Evolutionary conservation across 164 flowering plant species (phyloP), one percentile per base, ranked within the genome.

Genomic region (Dillenia suffruticosa): DNA sequence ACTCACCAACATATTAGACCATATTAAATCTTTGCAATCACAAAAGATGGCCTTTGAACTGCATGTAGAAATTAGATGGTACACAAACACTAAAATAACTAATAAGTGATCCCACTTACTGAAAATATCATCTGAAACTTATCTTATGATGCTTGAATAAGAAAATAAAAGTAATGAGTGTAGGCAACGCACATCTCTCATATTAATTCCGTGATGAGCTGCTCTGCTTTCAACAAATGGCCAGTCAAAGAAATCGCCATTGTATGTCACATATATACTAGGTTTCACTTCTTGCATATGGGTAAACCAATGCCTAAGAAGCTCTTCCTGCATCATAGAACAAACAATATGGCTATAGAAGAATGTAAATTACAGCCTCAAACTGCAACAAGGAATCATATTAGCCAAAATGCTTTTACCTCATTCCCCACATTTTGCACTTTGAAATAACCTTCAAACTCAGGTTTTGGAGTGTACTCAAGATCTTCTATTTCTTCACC

Each of bases 391-490:
- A 24, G 19, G 46, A 46, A 3, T 15, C 52, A 61, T 49, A 7
- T 52, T 7, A 24, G 56, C 63, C 49, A 65, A 74, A 47, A 64
- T 48, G 11, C 16, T n/a, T 45, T 46, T 77, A 94, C 99, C 97
- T 95, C 97, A 74, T 87, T 84, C 68, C 84, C 76, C 56, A 84
- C 92, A 80, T 92, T 95, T 71, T 75, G 80, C 45, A 95, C 97
- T 73, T 84, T 85, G 68, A 95, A 95, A 63, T 3, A 72, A 24
- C 99, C 99, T 73, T 90, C 97, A 76, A 77, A 95, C 78, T 95
- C 99, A 54, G 97, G 97, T 73, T 95, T 95, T 62, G 99, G 97
- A 68, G 99, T 88, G 77, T 92, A 95, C 74, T 95, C 99, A 70
- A 95, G 61, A 77, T 95, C 92, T 67, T 88, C 97, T 75, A 95